A percentile compares a stretch with the other conserved stretches of the same genome.
These are phyloP conservation scores for Groenewaldozyma salmanticensis DNA, from an alignment of 805 yeast species.

Conservation along the genomic window DNA sequence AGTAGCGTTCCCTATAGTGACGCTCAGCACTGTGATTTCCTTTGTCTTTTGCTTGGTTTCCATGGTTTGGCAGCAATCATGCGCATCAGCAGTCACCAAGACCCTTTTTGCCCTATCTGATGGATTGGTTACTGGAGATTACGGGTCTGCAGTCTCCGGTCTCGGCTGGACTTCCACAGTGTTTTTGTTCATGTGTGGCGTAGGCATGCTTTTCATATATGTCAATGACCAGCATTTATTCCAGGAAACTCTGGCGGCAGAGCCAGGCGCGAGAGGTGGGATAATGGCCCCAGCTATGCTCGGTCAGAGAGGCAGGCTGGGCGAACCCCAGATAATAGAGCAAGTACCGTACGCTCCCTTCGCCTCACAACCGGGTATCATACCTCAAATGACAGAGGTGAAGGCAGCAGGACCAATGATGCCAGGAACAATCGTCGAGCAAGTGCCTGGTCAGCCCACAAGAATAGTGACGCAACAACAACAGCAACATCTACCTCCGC, in stretches of 20 bases:
- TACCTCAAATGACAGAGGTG: not conserved
- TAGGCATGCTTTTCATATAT: slow-evolving; percentile 11
- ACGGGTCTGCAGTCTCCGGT: slow-evolving; percentile 14
- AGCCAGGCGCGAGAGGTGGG: not conserved
- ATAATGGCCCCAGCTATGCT: slow-evolving; percentile 4
- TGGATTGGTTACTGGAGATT: slow-evolving; percentile 5
- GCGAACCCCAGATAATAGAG: slow-evolving; percentile 1
- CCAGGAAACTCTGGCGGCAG: not conserved
- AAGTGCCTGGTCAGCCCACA: too few relatives aligned
- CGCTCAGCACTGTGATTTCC: slow-evolving; percentile 5
- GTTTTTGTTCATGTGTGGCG: slow-evolving; percentile 8
- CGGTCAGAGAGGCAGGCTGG: not conserved
- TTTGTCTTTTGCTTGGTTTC: slow-evolving; percentile 12
- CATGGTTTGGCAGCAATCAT: slow-evolving; percentile 19
- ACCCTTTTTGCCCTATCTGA: slow-evolving; percentile 6
- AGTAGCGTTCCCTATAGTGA: slow-evolving; percentile 9
- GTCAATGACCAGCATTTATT: slow-evolving; percentile 7
- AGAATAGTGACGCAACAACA: too few relatives aligned
- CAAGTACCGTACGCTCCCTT: not conserved
- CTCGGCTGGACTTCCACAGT: slow-evolving; percentile 17
- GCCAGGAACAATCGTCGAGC: not conserved
- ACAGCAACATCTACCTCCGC: too few relatives aligned
- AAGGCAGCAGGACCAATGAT: not conserved
- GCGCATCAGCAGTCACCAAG: slow-evolving; percentile 5
- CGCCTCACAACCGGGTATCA: not conserved